These are phyloP conservation scores for Middelhovenomyces tepae DNA, from an alignment of 805 yeast genomes.

Conservation along the genomic window DNA sequence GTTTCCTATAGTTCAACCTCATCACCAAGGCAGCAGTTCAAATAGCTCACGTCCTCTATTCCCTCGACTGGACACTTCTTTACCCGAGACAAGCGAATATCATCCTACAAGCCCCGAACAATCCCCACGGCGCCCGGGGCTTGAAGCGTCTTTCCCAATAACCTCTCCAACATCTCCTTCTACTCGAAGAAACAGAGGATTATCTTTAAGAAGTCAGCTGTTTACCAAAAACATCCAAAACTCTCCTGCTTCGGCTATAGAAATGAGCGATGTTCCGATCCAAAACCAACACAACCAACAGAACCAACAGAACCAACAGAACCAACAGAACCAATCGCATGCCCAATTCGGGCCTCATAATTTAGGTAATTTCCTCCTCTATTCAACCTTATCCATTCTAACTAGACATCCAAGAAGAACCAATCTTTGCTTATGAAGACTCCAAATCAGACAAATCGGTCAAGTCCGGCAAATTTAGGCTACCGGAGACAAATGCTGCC, in stretches of 20 bases:
- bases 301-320: not conserved
- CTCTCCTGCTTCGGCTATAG: conserved; percentile 25
- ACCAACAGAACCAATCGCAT: too few species aligned
- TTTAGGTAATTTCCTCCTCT: conserved; percentile 5
- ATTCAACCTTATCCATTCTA: conserved; percentile 3
- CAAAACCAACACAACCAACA: conserved; percentile 1
- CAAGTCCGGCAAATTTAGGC: conserved; percentile 4
- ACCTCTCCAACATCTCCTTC: conserved; percentile 1
- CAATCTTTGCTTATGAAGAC: conserved; percentile 4
- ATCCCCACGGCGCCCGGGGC: too few species aligned
- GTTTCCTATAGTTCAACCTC: too few species aligned
- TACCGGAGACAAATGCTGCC: conserved; percentile 2
- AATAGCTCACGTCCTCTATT: too few species aligned
- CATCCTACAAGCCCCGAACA: too few species aligned
- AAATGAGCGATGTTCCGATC: too few species aligned
- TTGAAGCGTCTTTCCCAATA: too few species aligned
- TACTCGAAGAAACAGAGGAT: conserved; percentile 37
- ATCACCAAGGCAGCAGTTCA: too few species aligned
- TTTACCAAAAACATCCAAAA: conserved; percentile 34
- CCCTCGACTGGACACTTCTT: too few species aligned
- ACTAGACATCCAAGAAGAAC: conserved; percentile 10
- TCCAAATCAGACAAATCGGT: conserved; percentile 2
- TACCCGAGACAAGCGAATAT: too few species aligned
- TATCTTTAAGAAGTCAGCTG: conserved; percentile 57
- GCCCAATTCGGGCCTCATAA: conserved; percentile 3